phyloP scores from a whole-genome alignment of 768 basidiomycete species.

The Coprinopsis sp. region DNA sequence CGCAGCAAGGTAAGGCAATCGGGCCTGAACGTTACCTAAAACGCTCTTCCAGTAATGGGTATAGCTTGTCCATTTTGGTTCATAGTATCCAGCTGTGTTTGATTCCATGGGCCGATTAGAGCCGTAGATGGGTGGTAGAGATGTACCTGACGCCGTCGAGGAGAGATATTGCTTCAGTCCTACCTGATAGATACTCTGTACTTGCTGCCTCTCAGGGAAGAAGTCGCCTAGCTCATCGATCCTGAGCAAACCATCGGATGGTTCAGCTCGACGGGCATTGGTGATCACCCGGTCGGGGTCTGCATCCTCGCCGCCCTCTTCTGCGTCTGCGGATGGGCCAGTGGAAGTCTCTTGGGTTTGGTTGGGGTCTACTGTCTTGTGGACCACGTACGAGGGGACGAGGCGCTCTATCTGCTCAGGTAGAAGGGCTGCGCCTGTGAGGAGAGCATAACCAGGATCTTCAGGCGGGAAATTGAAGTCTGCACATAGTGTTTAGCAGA shows the following conservation, averaged over 20 bases:
- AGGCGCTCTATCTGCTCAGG: slow-evolving; percentile 50
- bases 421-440: slow-evolving; percentile 58
- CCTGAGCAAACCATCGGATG: slow-evolving; percentile 66
- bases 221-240: slow-evolving; percentile 50
- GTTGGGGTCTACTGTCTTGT: slow-evolving; percentile 61
- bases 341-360: slow-evolving; percentile 16
- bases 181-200: slow-evolving; percentile 67
- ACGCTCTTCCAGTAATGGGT: slow-evolving; percentile 84
- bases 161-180: slow-evolving; percentile 28
- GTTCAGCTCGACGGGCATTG: slow-evolving; percentile 57
- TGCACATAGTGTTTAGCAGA: slow-evolving; percentile 21
- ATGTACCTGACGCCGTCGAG: slow-evolving; percentile 13
- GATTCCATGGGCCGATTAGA: slow-evolving; percentile 36
- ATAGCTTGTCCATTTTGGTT: slow-evolving; percentile 86
- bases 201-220: slow-evolving; percentile 31
- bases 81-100: slow-evolving; percentile 50
- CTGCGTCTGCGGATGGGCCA: slow-evolving; percentile 28
- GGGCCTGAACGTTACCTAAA: slow-evolving; percentile 44
- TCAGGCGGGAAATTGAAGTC: slow-evolving; percentile 89
- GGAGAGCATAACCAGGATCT: slow-evolving; percentile 77
- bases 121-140: slow-evolving; percentile 43
- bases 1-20: background rate
- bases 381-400: slow-evolving; percentile 64
- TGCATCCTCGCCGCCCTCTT: slow-evolving; percentile 44
- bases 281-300: slow-evolving; percentile 73